phyloP scores from a whole-genome alignment of 345 rosid genomes.

The Ailanthus altissimus region DNA sequence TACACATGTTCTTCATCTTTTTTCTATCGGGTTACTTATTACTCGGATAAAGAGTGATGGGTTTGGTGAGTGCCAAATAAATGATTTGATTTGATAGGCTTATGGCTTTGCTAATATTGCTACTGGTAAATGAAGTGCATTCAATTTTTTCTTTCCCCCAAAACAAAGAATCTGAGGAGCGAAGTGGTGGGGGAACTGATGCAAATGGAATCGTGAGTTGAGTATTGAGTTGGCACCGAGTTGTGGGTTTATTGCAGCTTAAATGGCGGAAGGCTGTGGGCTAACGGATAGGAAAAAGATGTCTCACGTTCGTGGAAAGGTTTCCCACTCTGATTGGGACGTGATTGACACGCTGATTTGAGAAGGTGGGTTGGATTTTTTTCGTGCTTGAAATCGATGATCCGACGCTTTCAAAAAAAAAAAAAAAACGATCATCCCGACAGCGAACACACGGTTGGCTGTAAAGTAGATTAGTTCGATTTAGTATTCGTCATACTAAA shows the following conservation, averaged over 20 bases:
- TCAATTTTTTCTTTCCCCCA: background rate
- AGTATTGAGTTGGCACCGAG: background rate
- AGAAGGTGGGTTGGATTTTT: background rate
- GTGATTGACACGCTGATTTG: background rate
- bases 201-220: background rate
- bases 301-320: background rate
- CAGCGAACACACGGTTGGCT: background rate
- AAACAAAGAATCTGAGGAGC: background rate
- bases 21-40: conserved; percentile 16
- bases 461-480: background rate
- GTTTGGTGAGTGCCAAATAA: background rate
- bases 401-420: too few relatives aligned
- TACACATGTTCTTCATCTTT: conserved; percentile 4
- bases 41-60: conserved; percentile 1
- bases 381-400: background rate
- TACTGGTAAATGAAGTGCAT: background rate
- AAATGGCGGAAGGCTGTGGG: background rate
- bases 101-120: background rate
- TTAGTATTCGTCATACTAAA: too few relatives aligned
- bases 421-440: background rate
- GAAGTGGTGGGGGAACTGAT: background rate
- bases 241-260: background rate
- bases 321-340: background rate
- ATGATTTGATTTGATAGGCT: background rate
- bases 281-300: background rate